A percentile compares a stretch with the other conserved stretches of the same genome.
These are phyloP conservation scores for Rhexocercosporidium sp. DNA, from an alignment of 2,329 filamentous ascomycete species.

Conservation along the genomic window DNA sequence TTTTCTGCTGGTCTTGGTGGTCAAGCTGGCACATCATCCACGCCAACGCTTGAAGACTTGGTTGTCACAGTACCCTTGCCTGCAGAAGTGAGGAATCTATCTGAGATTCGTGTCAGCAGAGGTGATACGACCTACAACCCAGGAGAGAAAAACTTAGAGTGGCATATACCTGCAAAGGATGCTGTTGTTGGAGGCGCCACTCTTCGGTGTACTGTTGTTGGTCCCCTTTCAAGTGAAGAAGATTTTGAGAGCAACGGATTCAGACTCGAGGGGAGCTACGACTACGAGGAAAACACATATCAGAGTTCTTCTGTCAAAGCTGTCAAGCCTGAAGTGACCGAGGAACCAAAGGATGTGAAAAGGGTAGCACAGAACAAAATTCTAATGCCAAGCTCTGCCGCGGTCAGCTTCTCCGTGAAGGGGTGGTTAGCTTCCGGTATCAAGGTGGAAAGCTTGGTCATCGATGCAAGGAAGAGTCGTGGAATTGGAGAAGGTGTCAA, in stretches of 20 bases:
- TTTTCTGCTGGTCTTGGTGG: slow-evolving; percentile 49
- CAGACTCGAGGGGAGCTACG: slow-evolving; percentile 46
- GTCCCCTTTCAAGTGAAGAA: slow-evolving; percentile 58
- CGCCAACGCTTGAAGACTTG: slow-evolving; percentile 74
- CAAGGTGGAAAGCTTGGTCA: slow-evolving; percentile 69
- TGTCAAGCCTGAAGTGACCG: slow-evolving; percentile 44
- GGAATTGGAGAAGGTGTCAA: slow-evolving; percentile 87
- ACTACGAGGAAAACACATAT: slow-evolving; percentile 60
- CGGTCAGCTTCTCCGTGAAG: slow-evolving; percentile 73
- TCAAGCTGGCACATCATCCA: slow-evolving; percentile 50
- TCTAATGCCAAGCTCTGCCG: slow-evolving; percentile 80
- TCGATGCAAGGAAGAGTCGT: slow-evolving; percentile 79
- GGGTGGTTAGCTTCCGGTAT: slow-evolving; percentile 72
- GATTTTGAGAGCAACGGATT: slow-evolving; percentile 48
- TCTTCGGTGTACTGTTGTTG: slow-evolving; percentile 80
- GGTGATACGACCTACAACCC: slow-evolving; percentile 85
- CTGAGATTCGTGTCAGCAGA: slow-evolving; percentile 78
- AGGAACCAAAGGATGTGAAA: slow-evolving; percentile 54
- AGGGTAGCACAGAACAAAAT: slow-evolving; percentile 72
- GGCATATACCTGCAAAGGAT: slow-evolving; percentile 82
- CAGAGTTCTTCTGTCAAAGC: slow-evolving; percentile 47
- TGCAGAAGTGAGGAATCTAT: slow-evolving; percentile 77
- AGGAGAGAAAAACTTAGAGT: slow-evolving; percentile 75
- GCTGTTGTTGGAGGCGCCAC: slow-evolving; percentile 73
- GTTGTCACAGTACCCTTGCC: slow-evolving; percentile 81